These are phyloP conservation scores for Dioscorea alata DNA, from an alignment of 106 monocot genomes.

Conservation along the genomic window DNA sequence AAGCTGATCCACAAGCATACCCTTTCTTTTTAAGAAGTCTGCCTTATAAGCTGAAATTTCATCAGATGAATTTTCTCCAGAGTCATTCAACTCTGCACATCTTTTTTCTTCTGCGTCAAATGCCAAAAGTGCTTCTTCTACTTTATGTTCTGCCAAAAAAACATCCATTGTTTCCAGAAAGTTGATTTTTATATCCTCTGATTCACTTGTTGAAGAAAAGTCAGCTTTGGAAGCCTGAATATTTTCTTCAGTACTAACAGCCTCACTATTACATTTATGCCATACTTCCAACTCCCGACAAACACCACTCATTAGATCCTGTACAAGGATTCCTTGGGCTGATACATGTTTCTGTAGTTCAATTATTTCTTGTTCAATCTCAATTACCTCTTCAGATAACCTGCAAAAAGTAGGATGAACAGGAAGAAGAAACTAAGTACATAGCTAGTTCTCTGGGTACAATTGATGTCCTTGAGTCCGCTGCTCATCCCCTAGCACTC, in stretches of 20 bases:
- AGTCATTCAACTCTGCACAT: slow-evolving; percentile 23
- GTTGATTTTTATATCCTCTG: slow-evolving; percentile 34
- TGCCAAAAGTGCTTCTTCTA: slow-evolving; percentile 70
- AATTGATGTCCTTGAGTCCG: no score
- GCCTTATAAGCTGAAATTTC: slow-evolving; percentile 45
- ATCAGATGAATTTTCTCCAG: slow-evolving; percentile 23
- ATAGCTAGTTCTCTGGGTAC: no score
- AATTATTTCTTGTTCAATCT: slow-evolving; percentile 91
- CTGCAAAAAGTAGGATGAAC: slow-evolving; percentile 22
- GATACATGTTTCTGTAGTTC: slow-evolving; percentile 90
- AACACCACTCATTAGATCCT: slow-evolving; percentile 92
- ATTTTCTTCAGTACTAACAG: slow-evolving; percentile 29
- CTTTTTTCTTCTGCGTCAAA: slow-evolving; percentile 63
- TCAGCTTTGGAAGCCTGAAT: slow-evolving; percentile 37
- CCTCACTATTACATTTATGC: slow-evolving; percentile 43
- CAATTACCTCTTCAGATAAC: slow-evolving; percentile 93
- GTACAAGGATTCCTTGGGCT: slow-evolving; percentile 85
- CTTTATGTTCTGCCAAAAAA: slow-evolving; percentile 81
- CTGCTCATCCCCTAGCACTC: no score
- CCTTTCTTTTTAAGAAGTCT: slow-evolving; percentile 55
- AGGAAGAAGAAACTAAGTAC: no score
- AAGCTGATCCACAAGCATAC: slow-evolving; percentile 73
- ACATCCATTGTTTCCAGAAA: slow-evolving; percentile 75
- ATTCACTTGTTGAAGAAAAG: slow-evolving; percentile 18
- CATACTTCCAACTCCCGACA: slow-evolving; percentile 76